Evolutionary conservation across 2,329 filamentous ascomycete species (phyloP).

Genomic region (Periconia digitata): DNA sequence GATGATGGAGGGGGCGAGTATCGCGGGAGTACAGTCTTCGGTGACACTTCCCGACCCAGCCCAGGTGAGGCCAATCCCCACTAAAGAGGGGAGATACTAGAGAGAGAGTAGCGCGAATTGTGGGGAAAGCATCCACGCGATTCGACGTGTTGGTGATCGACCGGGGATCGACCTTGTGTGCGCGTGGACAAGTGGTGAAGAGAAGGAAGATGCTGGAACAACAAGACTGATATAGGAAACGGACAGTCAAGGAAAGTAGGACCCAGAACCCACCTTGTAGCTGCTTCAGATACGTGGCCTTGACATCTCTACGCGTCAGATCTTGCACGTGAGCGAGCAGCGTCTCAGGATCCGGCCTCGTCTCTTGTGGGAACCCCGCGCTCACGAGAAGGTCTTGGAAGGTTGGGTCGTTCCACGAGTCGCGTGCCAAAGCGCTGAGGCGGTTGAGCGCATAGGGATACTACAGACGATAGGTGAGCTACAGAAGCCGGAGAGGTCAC

Average conservation of each 20-base stretch:
- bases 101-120: neutral
- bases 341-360: constrained; percentile 59
- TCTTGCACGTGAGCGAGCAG: constrained; percentile 70
- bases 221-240: constrained; percentile 7
- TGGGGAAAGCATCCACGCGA: constrained; percentile 22
- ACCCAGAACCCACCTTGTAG: constrained; percentile 57
- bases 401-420: constrained; percentile 65
- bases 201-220: constrained; percentile 14
- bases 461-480: constrained; percentile 51
- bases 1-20: constrained; percentile 25
- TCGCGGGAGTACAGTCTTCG: constrained; percentile 21
- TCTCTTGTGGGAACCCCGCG: constrained; percentile 68
- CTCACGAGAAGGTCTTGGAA: constrained; percentile 64
- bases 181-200: constrained; percentile 3
- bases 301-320: constrained; percentile 71
- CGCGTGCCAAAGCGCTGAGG: constrained; percentile 64
- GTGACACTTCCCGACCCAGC: constrained; percentile 24
- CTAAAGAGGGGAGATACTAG: constrained; percentile 5
- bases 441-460: constrained; percentile 75
- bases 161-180: constrained; percentile 8
- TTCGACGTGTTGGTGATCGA: constrained; percentile 22
- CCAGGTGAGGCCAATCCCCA: constrained; percentile 17
- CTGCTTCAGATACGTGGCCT: constrained; percentile 74
- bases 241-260: constrained; percentile 9
- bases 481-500: constrained; percentile 12